These are phyloP conservation scores for Eucalyptus globulus DNA, from an alignment of 345 rosid species.

Conservation along the genomic window DNA sequence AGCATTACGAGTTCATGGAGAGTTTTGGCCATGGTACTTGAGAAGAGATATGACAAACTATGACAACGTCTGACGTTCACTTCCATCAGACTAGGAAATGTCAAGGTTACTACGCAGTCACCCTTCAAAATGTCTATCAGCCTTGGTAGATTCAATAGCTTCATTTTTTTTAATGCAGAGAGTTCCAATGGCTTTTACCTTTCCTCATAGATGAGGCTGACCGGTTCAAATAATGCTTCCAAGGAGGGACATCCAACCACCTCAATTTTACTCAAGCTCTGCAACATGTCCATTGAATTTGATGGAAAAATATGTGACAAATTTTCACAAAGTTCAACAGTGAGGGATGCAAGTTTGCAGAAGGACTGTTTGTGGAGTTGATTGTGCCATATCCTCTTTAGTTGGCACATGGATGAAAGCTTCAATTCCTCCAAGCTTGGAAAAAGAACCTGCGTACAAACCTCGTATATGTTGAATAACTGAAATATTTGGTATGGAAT, in stretches of 20 bases:
- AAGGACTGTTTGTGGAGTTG: accelerated
- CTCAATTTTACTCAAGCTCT: accelerated
- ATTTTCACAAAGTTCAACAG: not conserved
- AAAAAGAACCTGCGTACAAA: no score
- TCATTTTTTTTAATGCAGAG: not conserved
- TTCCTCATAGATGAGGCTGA: accelerated
- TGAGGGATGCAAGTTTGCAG: not conserved
- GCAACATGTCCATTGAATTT: not conserved
- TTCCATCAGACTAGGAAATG: no score
- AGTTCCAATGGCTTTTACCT: not conserved
- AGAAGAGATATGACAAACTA: no score
- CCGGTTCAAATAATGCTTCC: not conserved
- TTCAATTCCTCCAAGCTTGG: no score
- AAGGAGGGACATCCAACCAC: not conserved
- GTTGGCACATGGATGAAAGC: no score
- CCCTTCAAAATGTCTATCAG: accelerated
- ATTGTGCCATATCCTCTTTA: no score
- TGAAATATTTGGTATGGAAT: no score
- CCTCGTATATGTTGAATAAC: no score
- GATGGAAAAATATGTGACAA: not conserved
- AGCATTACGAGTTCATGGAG: no score
- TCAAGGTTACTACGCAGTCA: accelerated
- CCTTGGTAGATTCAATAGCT: no score
- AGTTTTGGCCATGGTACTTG: no score
- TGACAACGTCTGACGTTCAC: accelerated